Evolutionary conservation across 768 basidiomycete species (phyloP).

Genomic region (Tricholoma matsutake): DNA sequence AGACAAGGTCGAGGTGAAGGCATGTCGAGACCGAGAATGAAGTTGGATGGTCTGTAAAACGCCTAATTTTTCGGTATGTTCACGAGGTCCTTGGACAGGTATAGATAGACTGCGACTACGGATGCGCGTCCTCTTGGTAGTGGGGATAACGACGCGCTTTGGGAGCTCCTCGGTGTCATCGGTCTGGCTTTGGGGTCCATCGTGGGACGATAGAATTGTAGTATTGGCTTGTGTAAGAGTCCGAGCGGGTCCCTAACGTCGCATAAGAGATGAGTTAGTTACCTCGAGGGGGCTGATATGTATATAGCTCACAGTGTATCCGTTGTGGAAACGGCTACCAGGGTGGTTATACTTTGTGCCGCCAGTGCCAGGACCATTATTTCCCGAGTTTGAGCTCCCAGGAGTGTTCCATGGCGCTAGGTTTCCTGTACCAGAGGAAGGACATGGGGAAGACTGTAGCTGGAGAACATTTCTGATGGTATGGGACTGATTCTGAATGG

Average conservation of each 20-base stretch:
- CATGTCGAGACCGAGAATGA: conserved; percentile 60
- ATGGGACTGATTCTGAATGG: conserved; percentile 69
- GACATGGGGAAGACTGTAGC: conserved; percentile 50
- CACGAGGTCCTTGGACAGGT: conserved; percentile 37
- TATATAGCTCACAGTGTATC: conserved; percentile 54
- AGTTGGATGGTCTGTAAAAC: conserved; percentile 64
- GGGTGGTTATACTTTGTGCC: conserved; percentile 68
- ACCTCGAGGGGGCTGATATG: background rate
- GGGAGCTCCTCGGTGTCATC: conserved; percentile 60
- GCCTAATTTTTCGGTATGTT: conserved; percentile 43
- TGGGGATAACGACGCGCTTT: conserved; percentile 25
- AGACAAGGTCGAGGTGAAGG: conserved; percentile 37
- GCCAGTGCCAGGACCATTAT: conserved; percentile 63
- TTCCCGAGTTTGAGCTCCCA: conserved; percentile 46
- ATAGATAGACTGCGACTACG: conserved; percentile 64
- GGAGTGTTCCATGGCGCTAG: conserved; percentile 42
- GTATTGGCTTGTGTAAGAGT: conserved; percentile 72
- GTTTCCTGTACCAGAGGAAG: conserved; percentile 39
- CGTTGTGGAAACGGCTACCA: conserved; percentile 67
- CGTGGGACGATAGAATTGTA: conserved; percentile 44
- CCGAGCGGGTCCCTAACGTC: conserved; percentile 60
- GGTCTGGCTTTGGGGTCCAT: conserved; percentile 40
- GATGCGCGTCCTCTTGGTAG: conserved; percentile 37
- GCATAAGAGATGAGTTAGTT: background rate
- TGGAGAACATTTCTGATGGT: conserved; percentile 78